Base-by-base conservation (phyloP, 257 asterid genomes). In the Echium plantagineum region DNA sequence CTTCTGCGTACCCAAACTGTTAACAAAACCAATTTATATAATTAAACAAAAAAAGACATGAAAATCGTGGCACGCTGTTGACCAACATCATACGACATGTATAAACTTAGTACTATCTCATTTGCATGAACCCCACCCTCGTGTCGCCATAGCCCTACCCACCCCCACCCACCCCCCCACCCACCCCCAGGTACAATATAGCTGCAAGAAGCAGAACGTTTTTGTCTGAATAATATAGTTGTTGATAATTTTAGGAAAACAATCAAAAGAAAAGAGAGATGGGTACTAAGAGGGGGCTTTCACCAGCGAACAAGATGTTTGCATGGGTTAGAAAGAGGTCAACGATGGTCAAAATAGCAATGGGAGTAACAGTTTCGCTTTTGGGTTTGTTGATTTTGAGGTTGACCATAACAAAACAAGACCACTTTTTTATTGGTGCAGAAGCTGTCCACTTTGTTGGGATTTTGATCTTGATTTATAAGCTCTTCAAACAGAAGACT, bases 241-340 rank as follows among this genome's bases (percentile, higher is more conserved):
- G 15, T 38, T 19, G 52, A 26, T n/a, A 19, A 1, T 10, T 28
- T 32, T 3, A 31, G 63, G 38, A n/a, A 12, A 9, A 26, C 20
- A 18, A 38, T 21, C 9, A 55, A 66, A 28, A 28, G 5, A 28
- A 26, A 5, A 26, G n/a, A n/a, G n/a, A 15, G 12, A 89, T 90
- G 97, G 97, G 97, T 63, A 70, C 78, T 63, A 82, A 78, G 77
- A 78, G 94, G 75, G 75, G 68, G 57, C 69, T 21, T 65, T 67
- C 79, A 24, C 72, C 97, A 72, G 59, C 72, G 80, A 81, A 68
- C 72, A 71, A 65, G 85, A 70, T 89, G 24, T 84, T 86, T 49
- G 61, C 72, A 38, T 86, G 94, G 94, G 87, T 84, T n/a, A 80
- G 97, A 48, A 77, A 69, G 67, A 91, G 84, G 78, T 86, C 96